phyloP scores from a whole-genome alignment of 179 eudicot species.

The Silene noctiflora region DNA sequence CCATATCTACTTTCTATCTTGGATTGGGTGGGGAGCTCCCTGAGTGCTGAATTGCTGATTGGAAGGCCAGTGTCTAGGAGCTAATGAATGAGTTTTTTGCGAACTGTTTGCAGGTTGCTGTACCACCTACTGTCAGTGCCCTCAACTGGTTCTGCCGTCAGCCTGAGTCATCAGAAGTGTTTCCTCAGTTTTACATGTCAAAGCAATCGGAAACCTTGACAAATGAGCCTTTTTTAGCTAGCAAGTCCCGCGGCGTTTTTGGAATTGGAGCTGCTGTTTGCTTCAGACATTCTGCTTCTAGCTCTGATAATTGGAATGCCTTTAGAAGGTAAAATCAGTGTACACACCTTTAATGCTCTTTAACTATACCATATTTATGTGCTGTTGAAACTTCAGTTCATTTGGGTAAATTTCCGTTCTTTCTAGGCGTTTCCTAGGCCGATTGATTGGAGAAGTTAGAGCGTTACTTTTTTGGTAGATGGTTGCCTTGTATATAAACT shows the following conservation, averaged over 20 bases:
- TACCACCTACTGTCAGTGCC: conserved; percentile 78
- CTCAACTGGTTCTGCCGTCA: conserved; percentile 75
- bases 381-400: background rate
- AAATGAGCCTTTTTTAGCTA: conserved; percentile 32
- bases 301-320: conserved; percentile 34
- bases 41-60: background rate
- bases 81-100: background rate
- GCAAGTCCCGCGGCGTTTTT: conserved; percentile 52
- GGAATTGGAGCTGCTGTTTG: conserved; percentile 78
- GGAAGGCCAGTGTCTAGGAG: background rate
- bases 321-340: conserved; percentile 45
- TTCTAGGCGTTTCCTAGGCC: conserved; percentile 4
- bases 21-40: background rate
- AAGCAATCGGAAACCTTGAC: conserved; percentile 42
- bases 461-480: background rate
- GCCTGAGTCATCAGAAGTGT: conserved; percentile 53
- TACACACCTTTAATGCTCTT: background rate
- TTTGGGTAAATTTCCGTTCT: background rate
- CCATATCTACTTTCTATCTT: background rate
- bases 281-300: conserved; percentile 37
- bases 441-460: conserved; percentile 1
- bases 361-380: background rate
- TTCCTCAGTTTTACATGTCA: conserved; percentile 78
- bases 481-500: background rate
- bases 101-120: conserved; percentile 55